phyloP scores from a whole-genome alignment of 495 filamentous ascomycete species.

The Monascus purpureus region DNA sequence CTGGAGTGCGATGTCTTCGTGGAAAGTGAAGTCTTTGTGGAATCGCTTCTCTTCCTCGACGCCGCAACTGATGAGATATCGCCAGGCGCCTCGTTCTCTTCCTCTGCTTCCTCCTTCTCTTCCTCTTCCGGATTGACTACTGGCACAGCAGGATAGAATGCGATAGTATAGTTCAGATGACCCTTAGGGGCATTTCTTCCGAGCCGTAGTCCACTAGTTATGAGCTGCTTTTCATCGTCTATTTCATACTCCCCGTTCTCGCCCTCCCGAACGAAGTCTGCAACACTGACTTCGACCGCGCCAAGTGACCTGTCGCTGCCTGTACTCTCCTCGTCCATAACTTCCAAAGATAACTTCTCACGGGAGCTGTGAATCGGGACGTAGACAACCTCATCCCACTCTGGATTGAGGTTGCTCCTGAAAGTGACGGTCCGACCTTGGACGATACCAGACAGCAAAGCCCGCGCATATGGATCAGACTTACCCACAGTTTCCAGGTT shows the following conservation, averaged over 20 bases:
- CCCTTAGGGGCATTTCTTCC: conserved; percentile 62
- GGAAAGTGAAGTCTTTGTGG: conserved; percentile 15
- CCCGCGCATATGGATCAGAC: conserved; percentile 85
- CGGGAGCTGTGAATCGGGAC: conserved; percentile 77
- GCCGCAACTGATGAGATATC: conserved; percentile 1
- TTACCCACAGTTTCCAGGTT: conserved; percentile 95
- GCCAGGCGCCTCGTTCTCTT: conserved; percentile 15
- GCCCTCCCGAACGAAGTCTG: conserved; percentile 65
- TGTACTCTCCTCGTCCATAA: conserved; percentile 91
- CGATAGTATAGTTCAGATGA: conserved; percentile 62
- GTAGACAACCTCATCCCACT: conserved; percentile 94
- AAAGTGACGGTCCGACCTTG: conserved; percentile 89
- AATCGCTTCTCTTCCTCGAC: conserved; percentile 24
- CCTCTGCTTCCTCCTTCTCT: conserved; percentile 42
- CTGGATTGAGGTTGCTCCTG: conserved; percentile 86
- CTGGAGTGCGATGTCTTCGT: conserved; percentile 18
- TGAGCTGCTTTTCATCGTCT: conserved; percentile 58
- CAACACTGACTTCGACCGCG: conserved; percentile 53
- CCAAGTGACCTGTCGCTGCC: conserved; percentile 81
- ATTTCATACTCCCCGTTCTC: conserved; percentile 72
- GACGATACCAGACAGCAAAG: conserved; percentile 77
- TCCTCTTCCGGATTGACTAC: conserved; percentile 91
- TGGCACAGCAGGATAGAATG: conserved; percentile 83
- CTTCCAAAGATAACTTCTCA: conserved; percentile 76
- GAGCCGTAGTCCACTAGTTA: conserved; percentile 47